phyloP scores from a whole-genome alignment of 2,329 filamentous ascomycete genomes.

The Dactylellina leptospora region DNA sequence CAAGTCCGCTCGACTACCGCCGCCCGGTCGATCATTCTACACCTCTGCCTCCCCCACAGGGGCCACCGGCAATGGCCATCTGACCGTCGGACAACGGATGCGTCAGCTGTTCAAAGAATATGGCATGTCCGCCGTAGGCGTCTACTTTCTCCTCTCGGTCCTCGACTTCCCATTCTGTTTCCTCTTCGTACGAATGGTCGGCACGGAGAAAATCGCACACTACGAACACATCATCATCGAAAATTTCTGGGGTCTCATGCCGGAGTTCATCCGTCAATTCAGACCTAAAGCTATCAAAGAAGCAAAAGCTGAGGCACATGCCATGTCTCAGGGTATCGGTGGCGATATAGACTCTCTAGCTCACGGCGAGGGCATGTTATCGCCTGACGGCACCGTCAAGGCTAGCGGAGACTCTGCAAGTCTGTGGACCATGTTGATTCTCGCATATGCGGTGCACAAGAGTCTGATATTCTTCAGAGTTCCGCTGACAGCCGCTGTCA shows the following conservation, averaged over 20 bases:
- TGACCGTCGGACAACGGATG: slow-evolving; percentile 72
- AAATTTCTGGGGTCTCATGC: slow-evolving; percentile 68
- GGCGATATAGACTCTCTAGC: slow-evolving; percentile 71
- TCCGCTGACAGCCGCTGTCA: slow-evolving; percentile 86
- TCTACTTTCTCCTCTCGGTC: slow-evolving; percentile 83
- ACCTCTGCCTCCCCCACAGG: slow-evolving; percentile 12
- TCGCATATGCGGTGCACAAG: slow-evolving; percentile 98
- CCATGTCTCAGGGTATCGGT: slow-evolving; percentile 63
- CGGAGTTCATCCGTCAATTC: slow-evolving; percentile 64
- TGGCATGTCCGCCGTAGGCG: slow-evolving; percentile 90
- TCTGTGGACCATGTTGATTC: slow-evolving; percentile 83
- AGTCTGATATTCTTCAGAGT: slow-evolving; percentile 90
- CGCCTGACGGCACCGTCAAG: slow-evolving; percentile 4
- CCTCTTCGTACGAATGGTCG: slow-evolving; percentile 80
- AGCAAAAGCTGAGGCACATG: slow-evolving; percentile 56
- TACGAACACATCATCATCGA: slow-evolving; percentile 75
- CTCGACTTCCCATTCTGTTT: slow-evolving; percentile 97
- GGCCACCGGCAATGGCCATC: slow-evolving; percentile 23
- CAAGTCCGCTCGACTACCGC: slow-evolving; percentile 6
- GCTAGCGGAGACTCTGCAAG: slow-evolving; percentile 62
- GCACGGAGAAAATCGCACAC: slow-evolving; percentile 83
- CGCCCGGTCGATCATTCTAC: slow-evolving; percentile 23
- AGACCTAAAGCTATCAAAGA: slow-evolving; percentile 54
- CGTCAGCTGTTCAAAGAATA: slow-evolving; percentile 90
- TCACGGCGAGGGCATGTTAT: slow-evolving; percentile 63